These are phyloP conservation scores for Hypoxylon fuscum DNA, from an alignment of 495 filamentous ascomycete genomes.

Conservation along the genomic window DNA sequence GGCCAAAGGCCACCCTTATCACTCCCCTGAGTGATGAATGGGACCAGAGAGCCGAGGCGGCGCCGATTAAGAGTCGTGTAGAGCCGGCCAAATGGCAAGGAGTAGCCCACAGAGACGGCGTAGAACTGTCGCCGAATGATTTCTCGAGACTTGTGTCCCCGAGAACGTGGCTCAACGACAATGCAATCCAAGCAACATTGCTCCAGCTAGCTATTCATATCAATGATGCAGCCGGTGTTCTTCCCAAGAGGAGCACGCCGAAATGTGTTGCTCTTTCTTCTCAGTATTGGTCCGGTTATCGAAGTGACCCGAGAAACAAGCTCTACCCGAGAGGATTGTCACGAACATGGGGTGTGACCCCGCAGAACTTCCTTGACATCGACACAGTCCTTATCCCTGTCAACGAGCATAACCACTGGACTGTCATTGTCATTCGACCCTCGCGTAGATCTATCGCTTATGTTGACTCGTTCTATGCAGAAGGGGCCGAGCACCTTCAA, in stretches of 20 bases:
- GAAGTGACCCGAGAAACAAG: constrained; percentile 55
- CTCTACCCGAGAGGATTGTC: constrained; percentile 44
- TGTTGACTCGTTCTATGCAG: constrained; percentile 71
- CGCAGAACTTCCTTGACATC: constrained; percentile 51
- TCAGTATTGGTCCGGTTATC: constrained; percentile 73
- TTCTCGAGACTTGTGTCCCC: constrained; percentile 65
- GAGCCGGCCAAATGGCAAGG: constrained; percentile 49
- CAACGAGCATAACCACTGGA: constrained; percentile 63
- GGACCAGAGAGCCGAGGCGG: constrained; percentile 32
- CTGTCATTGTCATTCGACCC: constrained; percentile 75
- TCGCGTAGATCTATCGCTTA: constrained; percentile 70
- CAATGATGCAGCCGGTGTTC: constrained; percentile 59
- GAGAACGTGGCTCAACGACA: constrained; percentile 81
- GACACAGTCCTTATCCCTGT: constrained; percentile 60
- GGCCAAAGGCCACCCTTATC: constrained; percentile 39
- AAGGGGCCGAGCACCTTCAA: constrained; percentile 31
- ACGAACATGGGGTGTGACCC: constrained; percentile 44
- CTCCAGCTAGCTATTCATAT: constrained; percentile 66
- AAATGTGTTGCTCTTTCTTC: constrained; percentile 75
- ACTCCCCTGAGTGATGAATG: constrained; percentile 42
- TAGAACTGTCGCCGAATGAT: constrained; percentile 66
- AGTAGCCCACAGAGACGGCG: constrained; percentile 53
- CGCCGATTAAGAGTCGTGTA: constrained; percentile 41
- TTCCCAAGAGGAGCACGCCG: constrained; percentile 59
- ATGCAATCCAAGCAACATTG: constrained; percentile 77